A percentile compares a stretch with the other conserved stretches of the same genome.
These are phyloP conservation scores for Fusarium incarnatum DNA, from an alignment of 2,329 filamentous ascomycete genomes.

Conservation along the genomic window DNA sequence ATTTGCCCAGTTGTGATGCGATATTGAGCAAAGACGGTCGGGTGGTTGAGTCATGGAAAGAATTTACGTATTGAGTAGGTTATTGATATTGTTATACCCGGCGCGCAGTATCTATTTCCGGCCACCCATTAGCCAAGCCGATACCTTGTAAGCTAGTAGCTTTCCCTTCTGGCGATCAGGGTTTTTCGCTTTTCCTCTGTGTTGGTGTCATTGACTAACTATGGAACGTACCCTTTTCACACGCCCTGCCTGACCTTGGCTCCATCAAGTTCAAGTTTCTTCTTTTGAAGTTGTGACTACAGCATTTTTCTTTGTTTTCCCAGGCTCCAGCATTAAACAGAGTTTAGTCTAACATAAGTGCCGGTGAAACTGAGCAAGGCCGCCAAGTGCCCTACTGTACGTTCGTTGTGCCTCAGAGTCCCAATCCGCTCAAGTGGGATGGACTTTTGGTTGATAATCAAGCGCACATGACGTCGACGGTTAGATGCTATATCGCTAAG, in stretches of 20 bases:
- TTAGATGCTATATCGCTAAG: slow-evolving; percentile 17
- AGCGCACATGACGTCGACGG: slow-evolving; percentile 36
- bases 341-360: slow-evolving; percentile 23
- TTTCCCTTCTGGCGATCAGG: slow-evolving; percentile 36
- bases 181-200: slow-evolving; percentile 18
- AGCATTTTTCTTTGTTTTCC: neutral
- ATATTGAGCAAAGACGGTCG: slow-evolving; percentile 11
- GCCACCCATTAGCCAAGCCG: neutral
- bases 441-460: slow-evolving; percentile 18
- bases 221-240: slow-evolving; percentile 7
- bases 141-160: slow-evolving; percentile 6
- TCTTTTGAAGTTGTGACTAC: neutral
- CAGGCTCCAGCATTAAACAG: slow-evolving; percentile 18
- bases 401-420: neutral
- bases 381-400: neutral
- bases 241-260: slow-evolving; percentile 3
- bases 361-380: slow-evolving; percentile 21
- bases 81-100: slow-evolving; percentile 33
- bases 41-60: slow-evolving; percentile 8
- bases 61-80: slow-evolving; percentile 28
- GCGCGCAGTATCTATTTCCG: slow-evolving; percentile 35
- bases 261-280: neutral
- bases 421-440: neutral
- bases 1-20: slow-evolving; percentile 10
- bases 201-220: slow-evolving; percentile 33